phyloP scores from a whole-genome alignment of 192 early-diverging fungal species.

The Allomyces javanicus region DNA sequence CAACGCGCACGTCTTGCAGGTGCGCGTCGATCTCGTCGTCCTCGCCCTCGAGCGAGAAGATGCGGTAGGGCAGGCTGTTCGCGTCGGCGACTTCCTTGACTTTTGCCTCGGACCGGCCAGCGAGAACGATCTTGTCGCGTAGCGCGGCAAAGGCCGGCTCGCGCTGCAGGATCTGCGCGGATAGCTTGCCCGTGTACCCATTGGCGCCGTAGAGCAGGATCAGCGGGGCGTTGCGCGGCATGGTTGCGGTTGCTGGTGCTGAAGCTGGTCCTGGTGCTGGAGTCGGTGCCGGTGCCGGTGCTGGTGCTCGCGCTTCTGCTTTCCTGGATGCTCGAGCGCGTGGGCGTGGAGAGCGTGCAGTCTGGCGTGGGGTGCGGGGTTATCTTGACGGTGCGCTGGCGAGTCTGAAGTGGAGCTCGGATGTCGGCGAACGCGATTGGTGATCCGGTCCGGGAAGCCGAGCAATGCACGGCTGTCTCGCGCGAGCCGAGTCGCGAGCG shows the following conservation, averaged over 20 bases:
- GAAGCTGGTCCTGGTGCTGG: too few relatives aligned
- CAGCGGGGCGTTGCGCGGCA: neutral
- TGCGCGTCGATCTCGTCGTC: neutral
- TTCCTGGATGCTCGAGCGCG: too few relatives aligned
- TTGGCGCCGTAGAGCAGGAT: neutral
- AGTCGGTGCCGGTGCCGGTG: too few relatives aligned
- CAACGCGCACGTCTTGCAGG: neutral
- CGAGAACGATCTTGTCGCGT: neutral
- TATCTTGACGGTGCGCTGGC: too few relatives aligned
- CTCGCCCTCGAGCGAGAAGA: neutral
- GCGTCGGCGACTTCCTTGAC: neutral
- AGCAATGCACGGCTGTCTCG: too few relatives aligned
- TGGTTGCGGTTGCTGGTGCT: neutral
- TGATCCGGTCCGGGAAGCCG: too few relatives aligned
- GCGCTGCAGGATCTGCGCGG: neutral
- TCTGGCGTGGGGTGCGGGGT: too few relatives aligned
- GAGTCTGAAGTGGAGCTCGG: too few relatives aligned
- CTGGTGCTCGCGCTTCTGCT: too few relatives aligned
- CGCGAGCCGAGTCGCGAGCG: too few relatives aligned
- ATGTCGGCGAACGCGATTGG: too few relatives aligned
- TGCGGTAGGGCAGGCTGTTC: neutral
- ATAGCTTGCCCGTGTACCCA: neutral
- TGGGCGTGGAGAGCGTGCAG: too few relatives aligned
- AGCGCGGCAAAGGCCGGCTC: neutral
- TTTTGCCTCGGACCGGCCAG: neutral